These are phyloP conservation scores for Zancudomyces culisetae DNA, from an alignment of 371 early-diverging fungal species.

Conservation along the genomic window DNA sequence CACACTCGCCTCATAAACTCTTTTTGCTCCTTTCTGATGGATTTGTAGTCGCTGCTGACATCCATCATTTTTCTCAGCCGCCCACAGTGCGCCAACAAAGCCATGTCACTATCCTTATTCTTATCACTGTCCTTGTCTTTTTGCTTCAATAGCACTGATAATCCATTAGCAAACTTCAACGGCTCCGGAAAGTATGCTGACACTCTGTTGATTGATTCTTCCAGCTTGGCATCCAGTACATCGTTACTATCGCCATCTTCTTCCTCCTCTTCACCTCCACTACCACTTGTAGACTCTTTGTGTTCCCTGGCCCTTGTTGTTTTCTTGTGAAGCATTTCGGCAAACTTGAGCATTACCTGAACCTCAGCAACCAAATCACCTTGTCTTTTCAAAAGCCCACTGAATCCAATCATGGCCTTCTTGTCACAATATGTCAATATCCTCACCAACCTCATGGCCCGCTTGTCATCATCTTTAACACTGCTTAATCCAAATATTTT, in stretches of 20 bases:
- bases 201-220: constrained; percentile 7
- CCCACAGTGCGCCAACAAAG: too few species aligned
- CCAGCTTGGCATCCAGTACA: constrained; percentile 4
- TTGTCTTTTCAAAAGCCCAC: constrained; percentile 5
- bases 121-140: constrained; percentile 31
- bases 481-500: constrained; percentile 23
- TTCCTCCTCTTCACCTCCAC: not conserved
- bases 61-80: constrained; percentile 33
- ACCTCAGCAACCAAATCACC: not conserved
- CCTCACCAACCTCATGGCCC: constrained; percentile 12
- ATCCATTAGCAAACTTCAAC: constrained; percentile 21
- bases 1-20: constrained; percentile 43
- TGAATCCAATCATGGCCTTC: constrained; percentile 2
- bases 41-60: constrained; percentile 31
- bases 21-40: constrained; percentile 38
- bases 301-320: too few species aligned
- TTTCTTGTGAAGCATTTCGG: too few species aligned
- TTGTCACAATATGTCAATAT: constrained; percentile 7
- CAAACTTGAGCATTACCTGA: not conserved
- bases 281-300: too few species aligned
- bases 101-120: too few species aligned
- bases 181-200: constrained; percentile 37
- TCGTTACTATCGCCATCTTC: not conserved
- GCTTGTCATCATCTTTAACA: constrained; percentile 19
- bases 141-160: constrained; percentile 31